These are phyloP conservation scores for Exophiala bonariae DNA, from an alignment of 2,329 filamentous ascomycete genomes.

Conservation along the genomic window DNA sequence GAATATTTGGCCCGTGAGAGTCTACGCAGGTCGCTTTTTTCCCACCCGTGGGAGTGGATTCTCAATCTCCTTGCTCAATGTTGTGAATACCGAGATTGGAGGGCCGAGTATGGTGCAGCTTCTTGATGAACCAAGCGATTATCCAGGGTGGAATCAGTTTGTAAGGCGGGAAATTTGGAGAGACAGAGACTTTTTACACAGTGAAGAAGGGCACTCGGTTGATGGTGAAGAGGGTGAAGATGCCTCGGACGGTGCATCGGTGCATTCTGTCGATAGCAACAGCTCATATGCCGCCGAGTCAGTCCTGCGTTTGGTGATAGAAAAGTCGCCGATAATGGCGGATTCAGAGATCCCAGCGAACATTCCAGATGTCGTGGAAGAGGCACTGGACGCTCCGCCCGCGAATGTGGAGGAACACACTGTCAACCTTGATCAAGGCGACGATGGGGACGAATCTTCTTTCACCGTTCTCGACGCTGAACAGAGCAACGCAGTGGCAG, in stretches of 20 bases:
- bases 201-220: slow-evolving; percentile 3
- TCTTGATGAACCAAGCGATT: slow-evolving; percentile 22
- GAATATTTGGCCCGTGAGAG: slow-evolving; percentile 25
- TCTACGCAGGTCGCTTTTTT: slow-evolving; percentile 16
- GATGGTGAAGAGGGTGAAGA: background rate
- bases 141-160: slow-evolving; percentile 17
- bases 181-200: slow-evolving; percentile 19
- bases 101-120: slow-evolving; percentile 28
- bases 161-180: slow-evolving; percentile 23
- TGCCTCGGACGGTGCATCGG: slow-evolving; percentile 13
- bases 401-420: too few relatives aligned
- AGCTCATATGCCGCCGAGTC: too few relatives aligned
- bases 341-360: too few relatives aligned
- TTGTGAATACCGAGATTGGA: slow-evolving; percentile 29
- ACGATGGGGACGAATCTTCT: background rate
- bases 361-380: too few relatives aligned
- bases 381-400: too few relatives aligned
- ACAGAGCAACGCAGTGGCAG: background rate
- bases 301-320: too few relatives aligned
- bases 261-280: slow-evolving; percentile 8
- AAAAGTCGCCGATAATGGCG: too few relatives aligned
- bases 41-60: slow-evolving; percentile 5
- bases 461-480: background rate
- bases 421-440: background rate
- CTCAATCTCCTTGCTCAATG: slow-evolving; percentile 25